These are phyloP conservation scores for Solanum peruvianum DNA, from an alignment of 257 asterid species.

Conservation along the genomic window DNA sequence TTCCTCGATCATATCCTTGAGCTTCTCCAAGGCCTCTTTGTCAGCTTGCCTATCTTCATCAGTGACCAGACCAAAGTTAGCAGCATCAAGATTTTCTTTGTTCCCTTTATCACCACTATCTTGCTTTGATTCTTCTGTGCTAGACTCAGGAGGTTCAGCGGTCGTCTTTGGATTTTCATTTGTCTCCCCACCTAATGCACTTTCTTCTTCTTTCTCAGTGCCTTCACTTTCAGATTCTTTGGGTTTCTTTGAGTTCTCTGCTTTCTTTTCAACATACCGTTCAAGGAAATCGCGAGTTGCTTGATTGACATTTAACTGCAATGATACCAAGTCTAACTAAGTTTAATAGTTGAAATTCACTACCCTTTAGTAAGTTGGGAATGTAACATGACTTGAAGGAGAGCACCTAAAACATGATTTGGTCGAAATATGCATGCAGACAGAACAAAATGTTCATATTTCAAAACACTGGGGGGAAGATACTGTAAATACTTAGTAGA, in stretches of 20 bases:
- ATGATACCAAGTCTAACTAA: slow-evolving; percentile 10
- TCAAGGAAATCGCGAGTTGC: slow-evolving; percentile 68
- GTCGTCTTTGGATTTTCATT: slow-evolving; percentile 29
- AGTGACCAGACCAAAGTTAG: slow-evolving; percentile 68
- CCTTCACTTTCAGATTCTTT: slow-evolving; percentile 40
- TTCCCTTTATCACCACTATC: slow-evolving; percentile 25
- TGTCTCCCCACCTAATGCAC: slow-evolving; percentile 35
- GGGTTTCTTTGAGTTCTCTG: slow-evolving; percentile 31
- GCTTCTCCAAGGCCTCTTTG: slow-evolving; percentile 54
- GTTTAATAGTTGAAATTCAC: slow-evolving; percentile 10
- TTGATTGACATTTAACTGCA: slow-evolving; percentile 75
- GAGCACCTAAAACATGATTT: neutral
- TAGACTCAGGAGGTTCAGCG: slow-evolving; percentile 30
- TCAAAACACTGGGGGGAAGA: neutral
- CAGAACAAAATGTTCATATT: neutral
- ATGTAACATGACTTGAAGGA: neutral
- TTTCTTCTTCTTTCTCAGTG: slow-evolving; percentile 36
- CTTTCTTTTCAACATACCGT: slow-evolving; percentile 61
- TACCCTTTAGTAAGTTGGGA: neutral
- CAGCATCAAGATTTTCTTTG: slow-evolving; percentile 41
- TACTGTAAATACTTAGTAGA: neutral
- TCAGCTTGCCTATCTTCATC: slow-evolving; percentile 75
- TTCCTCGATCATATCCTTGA: slow-evolving; percentile 74
- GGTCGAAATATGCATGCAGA: neutral
- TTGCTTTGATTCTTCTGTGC: slow-evolving; percentile 39